Evolutionary conservation across 179 eudicot species (phyloP), one percentile per base, ranked within the genome.

Genomic region (Actinidia chinensis): DNA sequence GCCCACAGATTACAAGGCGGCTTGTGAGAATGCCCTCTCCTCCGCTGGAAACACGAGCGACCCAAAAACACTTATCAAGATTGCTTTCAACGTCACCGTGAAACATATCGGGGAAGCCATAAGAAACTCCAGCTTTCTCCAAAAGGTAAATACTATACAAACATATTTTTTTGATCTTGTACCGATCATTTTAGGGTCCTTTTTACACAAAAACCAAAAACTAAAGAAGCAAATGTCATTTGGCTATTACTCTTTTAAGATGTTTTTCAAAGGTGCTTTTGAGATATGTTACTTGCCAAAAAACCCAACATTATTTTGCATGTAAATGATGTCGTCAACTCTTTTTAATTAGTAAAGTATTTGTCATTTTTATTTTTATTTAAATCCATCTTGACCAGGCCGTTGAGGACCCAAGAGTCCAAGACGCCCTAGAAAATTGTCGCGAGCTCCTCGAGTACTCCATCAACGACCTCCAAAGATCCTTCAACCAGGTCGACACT

Each of bases 61-160:
- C 48, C 91, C 91, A 0, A 85, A 76, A 28, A 79, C 82, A 10
- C 86, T 90, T 4, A 75, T 90, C 47, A 72, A 76, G 74, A 40
- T 72, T 0, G 83, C 82, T 4, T 85, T 90, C 47, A 22, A 80
- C 6, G 82, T 71, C 11, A 71, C 90, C 2, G 17, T 80, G 0
- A 51, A 44, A 0, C 59, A 79, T 20, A 11, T 91, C 10, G 59
- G 68, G 20, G 47, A 18, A 0, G 89, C 83, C 2, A 28, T 85
- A 46, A 71, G 68, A 4, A 84, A 84, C n/a, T 81, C 89, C 12
- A 68, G 61, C 47, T 9, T 82, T 5, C 65, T 89, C 12, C 76
- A 83, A 13, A 54, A 69, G 68, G 68, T 64, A 64, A 36, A 64
- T 63, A 12, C 4, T 64, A 33, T 64, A 15, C 46, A 23, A 33